Evolutionary conservation across 805 yeast species (phyloP).

Genomic region (Kazachstania taianensis): DNA sequence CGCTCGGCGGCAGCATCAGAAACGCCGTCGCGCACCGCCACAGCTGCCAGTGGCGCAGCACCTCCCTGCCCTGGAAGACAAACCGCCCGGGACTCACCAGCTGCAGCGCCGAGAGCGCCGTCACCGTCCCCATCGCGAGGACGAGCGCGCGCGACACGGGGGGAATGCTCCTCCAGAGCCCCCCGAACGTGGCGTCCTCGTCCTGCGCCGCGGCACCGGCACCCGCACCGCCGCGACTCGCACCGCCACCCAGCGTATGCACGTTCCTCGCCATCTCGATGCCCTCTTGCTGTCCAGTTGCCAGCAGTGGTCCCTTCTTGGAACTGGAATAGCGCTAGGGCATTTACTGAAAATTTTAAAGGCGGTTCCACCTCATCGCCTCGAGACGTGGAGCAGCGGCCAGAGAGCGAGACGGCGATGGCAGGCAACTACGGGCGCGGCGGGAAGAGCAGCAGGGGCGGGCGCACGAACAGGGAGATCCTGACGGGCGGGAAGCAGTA

Average conservation of each 20-base stretch:
- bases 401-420: too few relatives aligned
- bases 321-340: too few relatives aligned
- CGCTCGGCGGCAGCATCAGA: conserved; percentile 15
- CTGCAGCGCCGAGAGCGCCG: conserved; percentile 32
- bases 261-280: conserved; percentile 5
- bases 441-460: too few relatives aligned
- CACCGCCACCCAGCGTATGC: conserved; percentile 7
- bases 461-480: conserved; percentile 66
- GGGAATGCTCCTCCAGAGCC: conserved; percentile 35
- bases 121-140: conserved; percentile 36
- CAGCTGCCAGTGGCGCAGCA: conserved; percentile 14
- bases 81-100: conserved; percentile 20
- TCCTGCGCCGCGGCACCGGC: neutral
- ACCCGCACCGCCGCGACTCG: neutral
- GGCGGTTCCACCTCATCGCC: too few relatives aligned
- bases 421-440: too few relatives aligned
- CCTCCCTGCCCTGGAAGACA: conserved; percentile 14
- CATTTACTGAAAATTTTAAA: too few relatives aligned
- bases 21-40: conserved; percentile 25
- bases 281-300: too few relatives aligned
- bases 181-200: conserved; percentile 4
- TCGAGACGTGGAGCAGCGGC: too few relatives aligned
- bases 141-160: conserved; percentile 52
- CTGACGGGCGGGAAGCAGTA: conserved; percentile 82
- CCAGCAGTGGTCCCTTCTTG: too few relatives aligned